A percentile compares a stretch with the other conserved stretches of the same genome.
Conservation (phyloP, 2,329 filamentous ascomycete species). For the Ceratocystis variospora region DNA sequence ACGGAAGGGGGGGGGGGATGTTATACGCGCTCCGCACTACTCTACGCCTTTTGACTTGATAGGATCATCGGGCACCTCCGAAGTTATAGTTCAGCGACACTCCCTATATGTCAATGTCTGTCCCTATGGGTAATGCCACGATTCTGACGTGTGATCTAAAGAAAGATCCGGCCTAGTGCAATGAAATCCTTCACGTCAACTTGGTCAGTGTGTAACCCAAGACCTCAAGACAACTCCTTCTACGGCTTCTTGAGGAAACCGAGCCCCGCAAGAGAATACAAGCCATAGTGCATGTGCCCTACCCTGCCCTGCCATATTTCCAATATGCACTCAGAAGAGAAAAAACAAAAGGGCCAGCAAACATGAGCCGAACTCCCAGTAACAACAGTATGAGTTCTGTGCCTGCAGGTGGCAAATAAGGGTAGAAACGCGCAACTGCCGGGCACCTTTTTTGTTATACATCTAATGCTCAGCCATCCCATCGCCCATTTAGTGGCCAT, state of each 20-base stretch:
- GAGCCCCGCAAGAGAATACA: neutral
- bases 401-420: too few species aligned
- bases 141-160: neutral
- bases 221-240: neutral
- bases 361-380: too few species aligned
- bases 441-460: too few species aligned
- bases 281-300: too few species aligned
- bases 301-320: too few species aligned
- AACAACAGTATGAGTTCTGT: too few species aligned
- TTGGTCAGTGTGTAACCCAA: conserved; percentile 4
- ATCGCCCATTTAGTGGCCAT: too few species aligned
- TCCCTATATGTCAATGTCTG: neutral
- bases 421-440: too few species aligned
- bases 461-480: too few species aligned
- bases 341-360: too few species aligned
- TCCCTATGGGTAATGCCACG: neutral
- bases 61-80: neutral
- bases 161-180: neutral
- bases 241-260: neutral
- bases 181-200: neutral
- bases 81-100: neutral
- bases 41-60: too few species aligned
- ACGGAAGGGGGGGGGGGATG: neutral
- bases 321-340: too few species aligned
- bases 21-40: neutral